Conservation (phyloP, 2,329 filamentous ascomycete species). For the Paraphaeosphaeria sporulosa region DNA sequence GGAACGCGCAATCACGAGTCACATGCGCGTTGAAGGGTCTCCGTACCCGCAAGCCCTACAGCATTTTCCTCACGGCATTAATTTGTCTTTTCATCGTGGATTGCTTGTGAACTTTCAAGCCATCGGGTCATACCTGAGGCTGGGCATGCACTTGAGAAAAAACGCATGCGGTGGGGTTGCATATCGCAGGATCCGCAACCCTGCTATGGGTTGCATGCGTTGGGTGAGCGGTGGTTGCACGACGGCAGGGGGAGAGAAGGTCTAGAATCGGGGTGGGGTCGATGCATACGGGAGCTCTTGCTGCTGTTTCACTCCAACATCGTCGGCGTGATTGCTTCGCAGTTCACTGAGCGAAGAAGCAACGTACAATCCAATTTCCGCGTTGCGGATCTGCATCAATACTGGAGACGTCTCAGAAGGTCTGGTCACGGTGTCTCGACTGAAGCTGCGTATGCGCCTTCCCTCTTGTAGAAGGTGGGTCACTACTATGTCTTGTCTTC, state of each 20-base stretch:
- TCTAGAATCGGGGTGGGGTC: conserved; percentile 17
- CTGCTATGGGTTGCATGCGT: conserved; percentile 13
- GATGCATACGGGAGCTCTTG: conserved; percentile 11
- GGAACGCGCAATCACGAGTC: conserved; percentile 12
- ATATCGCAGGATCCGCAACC: conserved; percentile 4
- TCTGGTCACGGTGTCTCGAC: too few species aligned
- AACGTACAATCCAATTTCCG: too few species aligned
- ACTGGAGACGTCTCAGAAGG: too few species aligned
- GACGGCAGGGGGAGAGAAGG: conserved; percentile 14
- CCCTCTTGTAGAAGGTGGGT: too few species aligned
- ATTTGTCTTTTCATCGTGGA: too few species aligned
- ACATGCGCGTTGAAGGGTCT: conserved; percentile 9
- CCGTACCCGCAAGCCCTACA: conserved; percentile 1
- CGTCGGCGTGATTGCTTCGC: neutral
- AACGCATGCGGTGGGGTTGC: neutral
- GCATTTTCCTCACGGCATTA: neutral
- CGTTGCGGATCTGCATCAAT: too few species aligned
- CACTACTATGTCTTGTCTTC: too few species aligned
- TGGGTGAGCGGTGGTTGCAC: conserved; percentile 4
- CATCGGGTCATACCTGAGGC: neutral
- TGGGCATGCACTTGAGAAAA: neutral
- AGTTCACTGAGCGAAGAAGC: too few species aligned
- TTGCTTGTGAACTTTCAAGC: neutral
- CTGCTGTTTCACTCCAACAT: conserved; percentile 2
- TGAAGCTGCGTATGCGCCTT: too few species aligned